A percentile compares a stretch with the other conserved stretches of the same genome.
These are phyloP conservation scores for Physcia stellaris DNA, from an alignment of 495 filamentous ascomycete genomes.

Conservation along the genomic window DNA sequence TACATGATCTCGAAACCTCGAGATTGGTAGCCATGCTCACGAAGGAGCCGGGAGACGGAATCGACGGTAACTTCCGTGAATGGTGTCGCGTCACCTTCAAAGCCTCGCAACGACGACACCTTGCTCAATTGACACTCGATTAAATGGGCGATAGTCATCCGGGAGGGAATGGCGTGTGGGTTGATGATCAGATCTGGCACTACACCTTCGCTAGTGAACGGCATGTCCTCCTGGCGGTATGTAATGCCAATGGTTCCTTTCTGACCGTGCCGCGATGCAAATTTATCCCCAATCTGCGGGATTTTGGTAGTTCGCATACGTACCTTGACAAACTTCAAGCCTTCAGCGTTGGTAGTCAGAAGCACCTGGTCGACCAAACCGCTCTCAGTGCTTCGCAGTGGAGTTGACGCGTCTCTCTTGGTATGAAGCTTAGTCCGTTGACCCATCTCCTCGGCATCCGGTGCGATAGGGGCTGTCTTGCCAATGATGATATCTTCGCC, in stretches of 20 bases:
- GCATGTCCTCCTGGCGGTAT: constrained; percentile 96
- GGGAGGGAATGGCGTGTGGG: constrained; percentile 96
- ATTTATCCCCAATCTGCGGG: constrained; percentile 98
- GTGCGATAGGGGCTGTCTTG: constrained; percentile 86
- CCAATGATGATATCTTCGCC: constrained; percentile 99
- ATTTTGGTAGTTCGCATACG: constrained; percentile 94
- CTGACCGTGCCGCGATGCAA: constrained; percentile 96
- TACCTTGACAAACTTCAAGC: constrained; percentile 88
- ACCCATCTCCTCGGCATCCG: constrained; percentile 86
- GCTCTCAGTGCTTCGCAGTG: constrained; percentile 85
- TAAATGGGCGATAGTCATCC: constrained; percentile 99
- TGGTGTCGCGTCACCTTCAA: constrained; percentile 92
- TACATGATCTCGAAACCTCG: constrained; percentile 98
- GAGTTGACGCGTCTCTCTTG: constrained; percentile 90
- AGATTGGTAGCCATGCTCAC: constrained; percentile 85
- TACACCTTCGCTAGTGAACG: constrained; percentile 84
- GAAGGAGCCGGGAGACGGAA: constrained; percentile 78
- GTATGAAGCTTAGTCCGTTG: constrained; percentile 78
- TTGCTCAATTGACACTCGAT: constrained; percentile 97
- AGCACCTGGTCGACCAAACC: constrained; percentile 92
- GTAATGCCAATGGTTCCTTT: constrained; percentile 99
- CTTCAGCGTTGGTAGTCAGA: constrained; percentile 82
- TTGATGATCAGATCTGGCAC: constrained; percentile 97
- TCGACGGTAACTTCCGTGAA: constrained; percentile 98
- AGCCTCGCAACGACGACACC: constrained; percentile 76